Conservation (phyloP, 441 rosid species). For the Populus hybrid region DNA sequence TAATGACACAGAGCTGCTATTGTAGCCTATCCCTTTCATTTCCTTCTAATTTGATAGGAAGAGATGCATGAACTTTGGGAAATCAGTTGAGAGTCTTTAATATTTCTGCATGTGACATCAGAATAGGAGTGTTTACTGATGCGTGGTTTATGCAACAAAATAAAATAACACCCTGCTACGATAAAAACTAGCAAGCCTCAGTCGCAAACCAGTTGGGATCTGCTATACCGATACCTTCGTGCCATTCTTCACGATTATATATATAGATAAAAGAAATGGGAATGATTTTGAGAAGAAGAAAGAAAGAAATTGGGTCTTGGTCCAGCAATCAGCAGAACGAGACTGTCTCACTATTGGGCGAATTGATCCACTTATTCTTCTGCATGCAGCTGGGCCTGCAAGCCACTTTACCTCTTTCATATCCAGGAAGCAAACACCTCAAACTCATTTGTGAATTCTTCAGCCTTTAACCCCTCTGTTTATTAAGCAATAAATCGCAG, state of each 20-base stretch:
- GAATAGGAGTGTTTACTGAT: background rate
- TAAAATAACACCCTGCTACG: background rate
- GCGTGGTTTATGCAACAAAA: background rate
- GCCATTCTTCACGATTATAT: background rate
- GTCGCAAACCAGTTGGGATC: background rate
- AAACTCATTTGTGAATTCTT: background rate
- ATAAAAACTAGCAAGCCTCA: background rate
- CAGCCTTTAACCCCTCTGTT: background rate
- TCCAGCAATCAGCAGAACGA: background rate
- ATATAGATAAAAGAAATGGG: no score
- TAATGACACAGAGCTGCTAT: background rate
- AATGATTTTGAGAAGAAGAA: background rate
- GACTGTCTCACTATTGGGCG: background rate
- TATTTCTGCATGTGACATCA: background rate
- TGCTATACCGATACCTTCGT: background rate
- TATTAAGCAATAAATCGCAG: background rate
- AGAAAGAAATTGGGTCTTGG: background rate
- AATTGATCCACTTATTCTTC: background rate
- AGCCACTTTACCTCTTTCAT: background rate
- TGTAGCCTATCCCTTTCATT: background rate
- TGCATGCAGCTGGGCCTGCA: background rate
- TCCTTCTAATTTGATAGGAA: background rate
- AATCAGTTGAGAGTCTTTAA: background rate
- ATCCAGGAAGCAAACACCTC: background rate
- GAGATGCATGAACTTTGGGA: background rate